Conservation (phyloP, 495 filamentous ascomycete genomes). For the Penicillium samsonianum region DNA sequence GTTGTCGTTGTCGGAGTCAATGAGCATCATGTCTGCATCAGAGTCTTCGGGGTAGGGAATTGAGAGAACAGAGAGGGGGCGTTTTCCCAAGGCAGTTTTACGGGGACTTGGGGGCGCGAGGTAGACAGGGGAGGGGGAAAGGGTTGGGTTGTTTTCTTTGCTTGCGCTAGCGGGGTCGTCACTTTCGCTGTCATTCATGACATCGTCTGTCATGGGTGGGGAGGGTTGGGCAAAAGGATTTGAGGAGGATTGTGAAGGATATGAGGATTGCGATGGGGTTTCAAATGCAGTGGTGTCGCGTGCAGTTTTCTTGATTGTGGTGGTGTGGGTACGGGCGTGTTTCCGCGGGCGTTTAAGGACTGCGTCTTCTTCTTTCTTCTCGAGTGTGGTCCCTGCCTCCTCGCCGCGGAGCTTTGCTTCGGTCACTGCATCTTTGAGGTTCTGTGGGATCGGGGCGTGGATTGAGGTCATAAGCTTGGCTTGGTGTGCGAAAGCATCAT, state of each 20-base stretch:
- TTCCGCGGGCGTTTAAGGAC: conserved; percentile 26
- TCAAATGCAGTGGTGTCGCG: conserved; percentile 8
- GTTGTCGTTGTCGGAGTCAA: conserved; percentile 33
- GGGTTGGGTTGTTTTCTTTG: conserved; percentile 55
- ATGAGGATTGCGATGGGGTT: conserved; percentile 6
- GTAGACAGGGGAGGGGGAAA: conserved; percentile 42
- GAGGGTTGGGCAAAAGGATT: conserved; percentile 9
- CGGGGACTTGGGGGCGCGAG: conserved; percentile 33
- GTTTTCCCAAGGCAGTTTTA: conserved; percentile 40
- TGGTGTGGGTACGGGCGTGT: conserved; percentile 25
- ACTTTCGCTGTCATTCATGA: conserved; percentile 33
- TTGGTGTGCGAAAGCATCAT: conserved; percentile 58
- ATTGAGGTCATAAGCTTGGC: conserved; percentile 68
- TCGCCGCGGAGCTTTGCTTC: conserved; percentile 65
- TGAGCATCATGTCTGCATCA: conserved; percentile 27
- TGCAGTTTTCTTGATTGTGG: conserved; percentile 24
- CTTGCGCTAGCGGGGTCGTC: conserved; percentile 31
- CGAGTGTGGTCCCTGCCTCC: conserved; percentile 37
- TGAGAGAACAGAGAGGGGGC: conserved; percentile 45
- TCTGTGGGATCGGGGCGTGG: conserved; percentile 58
- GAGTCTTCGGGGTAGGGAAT: conserved; percentile 30
- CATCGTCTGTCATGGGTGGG: conserved; percentile 2
- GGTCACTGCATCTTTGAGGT: conserved; percentile 42
- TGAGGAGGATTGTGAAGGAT: neutral
- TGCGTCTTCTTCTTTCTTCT: conserved; percentile 23